These are phyloP conservation scores for Pseudogymnoascus destructans DNA, from an alignment of 2,329 filamentous ascomycete genomes.

Conservation along the genomic window DNA sequence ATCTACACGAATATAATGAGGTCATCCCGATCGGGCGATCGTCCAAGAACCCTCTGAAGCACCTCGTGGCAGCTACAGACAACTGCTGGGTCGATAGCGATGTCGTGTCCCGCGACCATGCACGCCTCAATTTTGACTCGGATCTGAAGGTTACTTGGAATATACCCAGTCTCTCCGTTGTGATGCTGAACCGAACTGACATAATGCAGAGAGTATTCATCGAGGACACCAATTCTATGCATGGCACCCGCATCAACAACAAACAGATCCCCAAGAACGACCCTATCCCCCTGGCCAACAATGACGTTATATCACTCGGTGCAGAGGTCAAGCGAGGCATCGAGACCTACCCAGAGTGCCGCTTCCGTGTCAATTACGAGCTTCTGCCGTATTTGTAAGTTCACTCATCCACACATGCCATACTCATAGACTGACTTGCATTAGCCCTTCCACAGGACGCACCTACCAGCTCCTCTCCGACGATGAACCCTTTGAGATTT, in stretches of 20 bases:
- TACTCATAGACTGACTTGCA: background rate
- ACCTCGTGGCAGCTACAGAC: conserved; percentile 30
- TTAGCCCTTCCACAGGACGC: background rate
- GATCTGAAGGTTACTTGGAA: conserved; percentile 32
- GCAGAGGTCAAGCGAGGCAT: conserved; percentile 35
- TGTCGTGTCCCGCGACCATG: conserved; percentile 59
- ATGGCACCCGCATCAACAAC: conserved; percentile 45
- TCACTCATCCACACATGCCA: background rate
- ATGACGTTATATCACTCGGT: conserved; percentile 34
- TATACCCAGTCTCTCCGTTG: background rate
- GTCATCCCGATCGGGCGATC: conserved; percentile 31
- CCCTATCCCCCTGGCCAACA: conserved; percentile 24
- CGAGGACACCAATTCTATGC: conserved; percentile 44
- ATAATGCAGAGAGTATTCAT: conserved; percentile 32
- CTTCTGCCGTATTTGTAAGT: conserved; percentile 22
- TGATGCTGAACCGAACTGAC: conserved; percentile 20
- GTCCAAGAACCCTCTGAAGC: conserved; percentile 34
- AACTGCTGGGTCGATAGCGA: conserved; percentile 60
- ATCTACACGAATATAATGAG: conserved; percentile 3
- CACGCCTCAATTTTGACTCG: conserved; percentile 36
- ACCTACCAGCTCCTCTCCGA: conserved; percentile 3
- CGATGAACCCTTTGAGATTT: background rate
- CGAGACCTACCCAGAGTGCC: conserved; percentile 28
- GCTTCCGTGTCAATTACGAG: conserved; percentile 20
- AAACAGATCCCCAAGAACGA: conserved; percentile 27